Conservation (phyloP, 495 filamentous ascomycete genomes). For the Talaromyces trachyspermus region DNA sequence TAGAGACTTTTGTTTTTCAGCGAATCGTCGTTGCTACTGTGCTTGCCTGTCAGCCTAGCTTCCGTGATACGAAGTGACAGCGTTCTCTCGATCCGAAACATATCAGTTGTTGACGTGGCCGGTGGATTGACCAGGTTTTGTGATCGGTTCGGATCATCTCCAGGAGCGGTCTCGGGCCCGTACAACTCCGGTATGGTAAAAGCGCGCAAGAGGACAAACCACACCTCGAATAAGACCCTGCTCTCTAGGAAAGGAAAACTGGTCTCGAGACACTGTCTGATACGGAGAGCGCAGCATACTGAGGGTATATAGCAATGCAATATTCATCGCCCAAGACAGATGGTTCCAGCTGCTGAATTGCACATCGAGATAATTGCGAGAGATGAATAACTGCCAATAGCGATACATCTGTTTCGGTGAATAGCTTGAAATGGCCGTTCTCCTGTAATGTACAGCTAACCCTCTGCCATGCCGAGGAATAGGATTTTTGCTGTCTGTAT, state of each 20-base stretch:
- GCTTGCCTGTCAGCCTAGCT: constrained; percentile 41
- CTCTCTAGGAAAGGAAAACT: constrained; percentile 82
- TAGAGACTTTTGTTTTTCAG: constrained; percentile 34
- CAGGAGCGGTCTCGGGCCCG: constrained; percentile 41
- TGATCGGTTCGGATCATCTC: constrained; percentile 20
- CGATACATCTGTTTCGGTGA: constrained; percentile 71
- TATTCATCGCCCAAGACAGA: constrained; percentile 93
- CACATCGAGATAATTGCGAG: constrained; percentile 80
- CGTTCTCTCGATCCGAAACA: constrained; percentile 62
- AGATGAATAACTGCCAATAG: constrained; percentile 77
- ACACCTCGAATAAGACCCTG: constrained; percentile 86
- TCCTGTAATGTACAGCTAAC: constrained; percentile 93
- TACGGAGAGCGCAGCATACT: constrained; percentile 63
- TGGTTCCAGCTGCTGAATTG: constrained; percentile 79
- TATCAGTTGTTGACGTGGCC: constrained; percentile 32
- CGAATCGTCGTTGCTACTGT: constrained; percentile 18
- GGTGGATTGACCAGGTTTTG: constrained; percentile 16
- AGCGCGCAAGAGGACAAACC: constrained; percentile 88
- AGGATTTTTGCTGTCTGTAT: constrained; percentile 47
- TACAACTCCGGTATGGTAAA: constrained; percentile 95
- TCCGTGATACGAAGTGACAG: constrained; percentile 53
- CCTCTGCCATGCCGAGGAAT: constrained; percentile 64
- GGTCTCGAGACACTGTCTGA: constrained; percentile 37
- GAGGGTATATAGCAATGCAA: constrained; percentile 85
- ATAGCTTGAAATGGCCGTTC: constrained; percentile 89